phyloP scores from a whole-genome alignment of 768 basidiomycete genomes.

The Tylopilus cervinicoccineus region DNA sequence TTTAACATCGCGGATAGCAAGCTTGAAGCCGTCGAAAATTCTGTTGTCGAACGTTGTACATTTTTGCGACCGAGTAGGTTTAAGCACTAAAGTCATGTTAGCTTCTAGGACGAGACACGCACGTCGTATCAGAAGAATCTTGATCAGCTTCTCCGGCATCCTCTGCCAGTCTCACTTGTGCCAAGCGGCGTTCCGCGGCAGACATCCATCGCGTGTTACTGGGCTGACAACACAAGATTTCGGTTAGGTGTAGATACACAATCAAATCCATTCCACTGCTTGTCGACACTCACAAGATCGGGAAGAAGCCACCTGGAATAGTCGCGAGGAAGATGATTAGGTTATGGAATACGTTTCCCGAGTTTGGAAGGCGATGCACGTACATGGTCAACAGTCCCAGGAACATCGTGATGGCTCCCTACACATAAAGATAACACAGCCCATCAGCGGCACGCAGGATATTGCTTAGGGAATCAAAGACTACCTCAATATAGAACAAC shows the following conservation, averaged over 20 bases:
- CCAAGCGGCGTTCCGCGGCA: conserved; percentile 49
- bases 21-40: conserved; percentile 45
- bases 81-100: not conserved
- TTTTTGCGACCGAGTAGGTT: no score
- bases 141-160: not conserved
- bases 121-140: conserved; percentile 5
- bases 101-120: not conserved
- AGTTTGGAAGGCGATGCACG: not conserved
- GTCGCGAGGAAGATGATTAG: not conserved
- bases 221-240: conserved; percentile 35
- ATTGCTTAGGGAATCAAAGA: no score
- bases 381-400: conserved; percentile 55
- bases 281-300: conserved; percentile 56
- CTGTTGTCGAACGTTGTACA: conserved; percentile 27
- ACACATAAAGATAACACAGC: not conserved
- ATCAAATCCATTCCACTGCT: not conserved
- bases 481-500: conserved; percentile 69
- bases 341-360: not conserved
- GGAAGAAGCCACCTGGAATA: conserved; percentile 50
- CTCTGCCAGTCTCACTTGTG: conserved; percentile 64
- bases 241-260: no score
- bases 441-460: not conserved
- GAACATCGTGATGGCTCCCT: conserved; percentile 63
- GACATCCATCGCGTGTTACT: conserved; percentile 61
- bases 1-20: conserved; percentile 55